A percentile compares a stretch with the other conserved stretches of the same genome.
These are phyloP conservation scores for Vigna unguiculata DNA, from an alignment of 306 rosid genomes.

Conservation along the genomic window DNA sequence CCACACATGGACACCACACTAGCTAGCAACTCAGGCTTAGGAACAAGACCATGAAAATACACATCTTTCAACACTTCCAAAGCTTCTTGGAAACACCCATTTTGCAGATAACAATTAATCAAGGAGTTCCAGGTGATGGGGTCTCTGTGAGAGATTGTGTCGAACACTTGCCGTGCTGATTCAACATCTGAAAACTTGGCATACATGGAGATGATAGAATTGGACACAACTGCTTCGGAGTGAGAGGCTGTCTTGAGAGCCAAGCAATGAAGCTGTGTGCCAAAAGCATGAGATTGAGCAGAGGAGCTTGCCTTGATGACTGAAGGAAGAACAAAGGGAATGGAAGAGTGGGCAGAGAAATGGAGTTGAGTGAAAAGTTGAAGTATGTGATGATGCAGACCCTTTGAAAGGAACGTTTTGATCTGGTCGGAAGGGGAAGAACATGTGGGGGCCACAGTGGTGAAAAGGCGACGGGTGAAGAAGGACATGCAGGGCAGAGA, in stretches of 20 bases:
- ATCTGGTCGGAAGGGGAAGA: conserved; percentile 46
- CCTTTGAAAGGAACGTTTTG: conserved; percentile 55
- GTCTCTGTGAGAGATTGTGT: conserved; percentile 63
- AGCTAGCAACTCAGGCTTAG: conserved; percentile 67
- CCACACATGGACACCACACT: conserved; percentile 61
- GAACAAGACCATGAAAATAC: conserved; percentile 49
- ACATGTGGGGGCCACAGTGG: conserved; percentile 27
- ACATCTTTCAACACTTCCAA: conserved; percentile 49
- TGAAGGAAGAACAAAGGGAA: conserved; percentile 61
- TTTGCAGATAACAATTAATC: conserved; percentile 68
- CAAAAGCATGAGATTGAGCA: conserved; percentile 45
- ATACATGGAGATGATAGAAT: conserved; percentile 70
- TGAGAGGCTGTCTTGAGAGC: conserved; percentile 53
- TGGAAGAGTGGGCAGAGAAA: conserved; percentile 39
- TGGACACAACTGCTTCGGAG: conserved; percentile 56
- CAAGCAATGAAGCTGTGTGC: conserved; percentile 65
- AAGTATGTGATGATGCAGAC: conserved; percentile 52
- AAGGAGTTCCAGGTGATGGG: conserved; percentile 67
- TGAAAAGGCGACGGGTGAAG: conserved; percentile 29
- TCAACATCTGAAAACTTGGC: conserved; percentile 46
- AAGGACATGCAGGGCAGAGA: conserved; percentile 39
- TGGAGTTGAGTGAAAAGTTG: conserved; percentile 55
- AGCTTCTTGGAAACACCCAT: conserved; percentile 55
- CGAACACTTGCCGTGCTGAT: conserved; percentile 65
- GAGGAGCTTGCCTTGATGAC: conserved; percentile 66